These are phyloP conservation scores for Rubus idaeus DNA, from an alignment of 306 rosid species.

Conservation along the genomic window DNA sequence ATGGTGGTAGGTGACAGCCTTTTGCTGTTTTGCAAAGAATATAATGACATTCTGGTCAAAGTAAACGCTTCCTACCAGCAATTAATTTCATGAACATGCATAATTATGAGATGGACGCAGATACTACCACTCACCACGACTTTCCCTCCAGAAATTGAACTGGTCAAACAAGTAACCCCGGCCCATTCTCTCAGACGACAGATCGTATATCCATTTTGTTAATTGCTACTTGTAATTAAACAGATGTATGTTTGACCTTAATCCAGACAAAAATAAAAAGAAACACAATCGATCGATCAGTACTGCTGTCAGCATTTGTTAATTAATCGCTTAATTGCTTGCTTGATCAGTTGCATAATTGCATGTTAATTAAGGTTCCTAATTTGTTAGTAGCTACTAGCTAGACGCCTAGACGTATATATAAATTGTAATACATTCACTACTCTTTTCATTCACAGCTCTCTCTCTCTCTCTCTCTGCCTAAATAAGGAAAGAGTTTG, in stretches of 20 bases:
- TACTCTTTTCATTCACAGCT: no score
- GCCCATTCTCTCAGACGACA: background rate
- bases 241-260: background rate
- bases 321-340: background rate
- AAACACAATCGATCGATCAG: background rate
- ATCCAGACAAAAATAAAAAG: background rate
- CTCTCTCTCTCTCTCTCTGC: background rate
- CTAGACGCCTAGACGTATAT: no score
- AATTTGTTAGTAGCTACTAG: no score
- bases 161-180: background rate
- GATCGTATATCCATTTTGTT: background rate
- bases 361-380: background rate
- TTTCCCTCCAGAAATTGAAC: background rate
- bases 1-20: background rate
- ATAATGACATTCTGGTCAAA: conserved; percentile 10
- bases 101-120: background rate
- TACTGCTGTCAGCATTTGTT: background rate
- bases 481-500: background rate
- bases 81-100: background rate
- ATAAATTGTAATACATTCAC: background rate
- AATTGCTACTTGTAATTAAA: background rate
- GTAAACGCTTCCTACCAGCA: conserved; percentile 1
- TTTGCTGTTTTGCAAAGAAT: background rate
- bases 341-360: background rate
- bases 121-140: background rate